Base-by-base conservation (phyloP, 2,329 filamentous ascomycete species). In the Penicillium sp. region DNA sequence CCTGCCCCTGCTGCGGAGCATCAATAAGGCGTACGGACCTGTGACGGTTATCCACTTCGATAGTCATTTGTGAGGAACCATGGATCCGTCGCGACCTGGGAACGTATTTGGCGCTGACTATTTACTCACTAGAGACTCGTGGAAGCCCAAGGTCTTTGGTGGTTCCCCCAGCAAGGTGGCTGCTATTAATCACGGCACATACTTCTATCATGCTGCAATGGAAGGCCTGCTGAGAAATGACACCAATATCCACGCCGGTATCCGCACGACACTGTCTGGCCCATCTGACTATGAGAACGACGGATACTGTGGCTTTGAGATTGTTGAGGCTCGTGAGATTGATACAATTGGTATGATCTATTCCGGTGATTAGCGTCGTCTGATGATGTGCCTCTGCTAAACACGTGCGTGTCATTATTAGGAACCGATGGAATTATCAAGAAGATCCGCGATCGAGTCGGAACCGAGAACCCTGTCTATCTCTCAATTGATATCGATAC, bases 201-300 rank as follows among this genome's bases (percentile, higher is more conserved):
- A 93, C 75, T 95, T 95, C 73, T 93, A 86, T 72, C 87, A 92
- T 66, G 89, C 88, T 0, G 73, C 85, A 0, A 81, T 84, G 71
- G 88, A 93, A 66, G 89, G 89, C 2, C 76, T 93, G 13, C 76
- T 95, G 16, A 78, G 78, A 54, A 95, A 93, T 64, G 87, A 93
- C 74, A 86, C 82, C 58, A 92, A 90, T 72, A 90, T 95, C 70
- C 89, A 95, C 67, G 89, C 88, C 13, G 89, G 89, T 33, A 93
- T 95, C 67, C 83, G 89, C 48, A 93, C 89, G 0, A 93, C 88
- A 2, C 76, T 93, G 14, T 87, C 82, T 51, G 88, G 88, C 0
- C 83, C 85, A 0, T 86, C 82, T 14, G 88, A 92, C 73, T 92
- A 91, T 68, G 87, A 89, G 58, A 89, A 92, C 64, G 88, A 93